phyloP scores from a whole-genome alignment of 139 green algal genomes.

The Micromonas commoda region DNA sequence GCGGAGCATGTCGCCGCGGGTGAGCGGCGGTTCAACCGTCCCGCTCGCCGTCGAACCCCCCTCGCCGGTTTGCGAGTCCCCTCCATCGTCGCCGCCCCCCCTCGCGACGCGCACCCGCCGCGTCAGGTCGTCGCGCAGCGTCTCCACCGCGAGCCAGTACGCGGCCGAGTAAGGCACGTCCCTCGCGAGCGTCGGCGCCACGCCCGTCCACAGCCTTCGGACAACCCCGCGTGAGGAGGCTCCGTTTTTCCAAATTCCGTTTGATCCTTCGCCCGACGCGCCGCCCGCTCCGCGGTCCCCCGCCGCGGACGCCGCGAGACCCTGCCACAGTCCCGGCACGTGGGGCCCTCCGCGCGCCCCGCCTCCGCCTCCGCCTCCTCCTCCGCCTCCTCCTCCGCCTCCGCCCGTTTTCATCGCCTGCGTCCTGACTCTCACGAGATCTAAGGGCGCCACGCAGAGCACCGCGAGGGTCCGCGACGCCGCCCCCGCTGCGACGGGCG shows the following conservation, averaged over 20 bases:
- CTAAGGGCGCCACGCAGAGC: slow-evolving; percentile 11
- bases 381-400: background rate
- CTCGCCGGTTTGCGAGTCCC: too few relatives aligned
- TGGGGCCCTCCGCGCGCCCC: too few relatives aligned
- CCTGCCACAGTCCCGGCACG: too few relatives aligned
- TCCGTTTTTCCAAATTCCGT: too few relatives aligned
- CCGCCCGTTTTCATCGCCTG: background rate
- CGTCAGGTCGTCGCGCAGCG: background rate
- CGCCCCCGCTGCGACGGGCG: background rate
- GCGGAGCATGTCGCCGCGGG: background rate
- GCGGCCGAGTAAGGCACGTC: slow-evolving; percentile 11
- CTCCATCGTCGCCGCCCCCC: background rate
- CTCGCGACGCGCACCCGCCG: background rate
- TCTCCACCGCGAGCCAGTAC: slow-evolving; percentile 17
- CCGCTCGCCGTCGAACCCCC: background rate
- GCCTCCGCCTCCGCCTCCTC: background rate
- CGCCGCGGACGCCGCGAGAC: too few relatives aligned
- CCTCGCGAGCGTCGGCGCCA: background rate
- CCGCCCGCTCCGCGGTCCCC: background rate
- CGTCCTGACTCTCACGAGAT: slow-evolving; percentile 8
- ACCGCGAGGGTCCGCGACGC: slow-evolving; percentile 7
- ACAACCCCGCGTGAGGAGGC: too few relatives aligned
- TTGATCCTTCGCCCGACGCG: background rate
- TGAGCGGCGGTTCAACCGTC: background rate
- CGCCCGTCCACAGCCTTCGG: slow-evolving; percentile 16